Evolutionary conservation across 1,284 basidiomycete genomes (phyloP).

Genomic region (Xerocomus nothofagi): DNA sequence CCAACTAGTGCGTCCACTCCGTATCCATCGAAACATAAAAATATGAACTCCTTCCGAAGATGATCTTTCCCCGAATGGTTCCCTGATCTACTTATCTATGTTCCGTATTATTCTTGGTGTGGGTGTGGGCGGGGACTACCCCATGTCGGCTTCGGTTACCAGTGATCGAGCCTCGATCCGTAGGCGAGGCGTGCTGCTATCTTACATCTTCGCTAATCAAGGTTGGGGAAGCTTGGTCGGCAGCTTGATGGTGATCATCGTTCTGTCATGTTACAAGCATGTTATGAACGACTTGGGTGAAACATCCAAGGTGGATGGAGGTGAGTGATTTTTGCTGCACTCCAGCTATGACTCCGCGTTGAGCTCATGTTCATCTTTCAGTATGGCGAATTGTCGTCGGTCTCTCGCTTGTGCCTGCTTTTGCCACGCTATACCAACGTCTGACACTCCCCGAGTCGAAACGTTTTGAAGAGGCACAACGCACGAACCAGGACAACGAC

Average conservation of each 20-base stretch:
- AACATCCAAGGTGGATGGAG: slow-evolving; percentile 66
- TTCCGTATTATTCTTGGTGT: slow-evolving; percentile 74
- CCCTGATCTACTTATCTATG: slow-evolving; percentile 59
- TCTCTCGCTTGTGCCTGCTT: slow-evolving; percentile 56
- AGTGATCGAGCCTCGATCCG: slow-evolving; percentile 69
- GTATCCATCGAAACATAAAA: background rate
- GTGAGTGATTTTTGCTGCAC: slow-evolving; percentile 34
- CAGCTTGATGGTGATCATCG: slow-evolving; percentile 65
- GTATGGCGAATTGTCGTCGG: slow-evolving; percentile 54
- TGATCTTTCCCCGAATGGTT: slow-evolving; percentile 43
- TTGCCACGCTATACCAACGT: slow-evolving; percentile 68
- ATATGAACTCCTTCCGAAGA: slow-evolving; percentile 26
- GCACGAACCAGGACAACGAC: slow-evolving; percentile 30
- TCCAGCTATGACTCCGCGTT: background rate
- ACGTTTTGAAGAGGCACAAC: slow-evolving; percentile 50
- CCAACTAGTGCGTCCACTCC: slow-evolving; percentile 42
- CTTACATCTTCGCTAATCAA: slow-evolving; percentile 75
- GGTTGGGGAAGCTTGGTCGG: slow-evolving; percentile 75
- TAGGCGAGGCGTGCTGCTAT: slow-evolving; percentile 72
- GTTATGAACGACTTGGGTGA: slow-evolving; percentile 58
- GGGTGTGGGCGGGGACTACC: slow-evolving; percentile 83
- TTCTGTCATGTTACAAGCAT: slow-evolving; percentile 67
- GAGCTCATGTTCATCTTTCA: slow-evolving; percentile 35
- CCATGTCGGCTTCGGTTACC: slow-evolving; percentile 72
- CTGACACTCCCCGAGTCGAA: slow-evolving; percentile 72